Base-by-base conservation (phyloP, 805 yeast species). In the Lipomyces japonicus region DNA sequence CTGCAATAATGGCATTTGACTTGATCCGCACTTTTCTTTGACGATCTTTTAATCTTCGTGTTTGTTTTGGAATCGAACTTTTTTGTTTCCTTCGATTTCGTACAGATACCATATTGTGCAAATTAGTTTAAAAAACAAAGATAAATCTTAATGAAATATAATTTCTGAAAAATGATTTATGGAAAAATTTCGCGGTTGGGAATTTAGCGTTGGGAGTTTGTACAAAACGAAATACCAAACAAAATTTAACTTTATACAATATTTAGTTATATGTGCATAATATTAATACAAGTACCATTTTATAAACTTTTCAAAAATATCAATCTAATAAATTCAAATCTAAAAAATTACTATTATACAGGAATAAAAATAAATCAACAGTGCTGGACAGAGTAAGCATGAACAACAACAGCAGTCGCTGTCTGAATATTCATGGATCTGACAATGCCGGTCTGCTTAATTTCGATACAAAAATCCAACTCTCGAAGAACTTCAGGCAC, bases 391-490 rank as follows among this genome's bases (percentile, higher is more conserved):
- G 95, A 81, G 62, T 91, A 90, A 0, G 96, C 93, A 67, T 90
- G 95, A 4, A 89, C 96, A 44, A 90, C 79, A 19, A 90, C 89
- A 0, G 97, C 97, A 0, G 97, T 82, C 1, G 97, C 97, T 0
- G 97, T 90, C 69, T 90, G 97, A 54, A 90, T 90, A 63, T 90
- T 90, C 97, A 90, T 90, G 1, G 96, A 89, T 59, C 97, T 75
- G 36, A 91, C 81, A 16, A 90, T 89, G 14, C 97, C 97, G 36
- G 80, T 82, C 65, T 90, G 97, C 63, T 88, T 86, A 60, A 90
- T 90, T 63, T 90, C 96, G 36, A 91, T 80, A 65, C 96, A 90
- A 58, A 82, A 71, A 63, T 90, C 97, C 28, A 91, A 71, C 62
- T 86, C 91, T 0, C 86, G 83, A 47, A 90, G 70, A 24, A 90